These are phyloP conservation scores for Delonix regia DNA, from an alignment of 306 rosid species.

Conservation along the genomic window DNA sequence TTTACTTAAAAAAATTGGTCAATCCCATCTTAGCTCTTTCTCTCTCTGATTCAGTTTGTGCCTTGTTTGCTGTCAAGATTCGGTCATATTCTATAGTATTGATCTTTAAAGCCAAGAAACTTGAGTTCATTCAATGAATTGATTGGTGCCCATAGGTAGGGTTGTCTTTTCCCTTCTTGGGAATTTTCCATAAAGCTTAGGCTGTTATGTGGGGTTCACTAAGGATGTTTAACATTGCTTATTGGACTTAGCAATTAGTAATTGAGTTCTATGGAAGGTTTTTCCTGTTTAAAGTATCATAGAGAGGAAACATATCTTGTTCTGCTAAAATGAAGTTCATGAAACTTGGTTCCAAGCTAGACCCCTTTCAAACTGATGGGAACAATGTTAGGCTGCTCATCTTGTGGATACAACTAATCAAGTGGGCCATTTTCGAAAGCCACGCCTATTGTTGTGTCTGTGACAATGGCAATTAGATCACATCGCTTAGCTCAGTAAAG, in stretches of 20 bases:
- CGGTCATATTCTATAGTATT: conserved; percentile 46
- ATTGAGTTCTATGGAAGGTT: conserved; percentile 45
- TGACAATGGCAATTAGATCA: no score
- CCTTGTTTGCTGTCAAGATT: conserved; percentile 83
- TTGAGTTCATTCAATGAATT: conserved; percentile 44
- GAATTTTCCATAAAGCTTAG: conserved; percentile 21
- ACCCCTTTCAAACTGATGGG: conserved; percentile 77
- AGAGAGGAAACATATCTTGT: conserved; percentile 51
- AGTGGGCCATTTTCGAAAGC: no score
- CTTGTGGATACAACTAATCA: no score
- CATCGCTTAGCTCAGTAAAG: no score
- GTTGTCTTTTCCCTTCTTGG: conserved; percentile 42
- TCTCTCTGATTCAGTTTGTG: conserved; percentile 62
- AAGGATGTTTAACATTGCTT: conserved; percentile 40
- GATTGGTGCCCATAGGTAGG: conserved; percentile 50
- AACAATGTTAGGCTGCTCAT: conserved; percentile 86
- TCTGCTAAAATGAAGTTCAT: conserved; percentile 85
- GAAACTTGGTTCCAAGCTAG: conserved; percentile 97
- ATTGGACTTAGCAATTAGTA: conserved; percentile 41
- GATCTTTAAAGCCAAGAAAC: no score
- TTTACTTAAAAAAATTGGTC: conserved; percentile 55
- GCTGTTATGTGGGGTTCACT: conserved; percentile 27
- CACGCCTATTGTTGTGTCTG: no score
- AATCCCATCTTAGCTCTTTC: conserved; percentile 45
- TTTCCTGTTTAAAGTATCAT: conserved; percentile 2